These are phyloP conservation scores for Pleurotus eryngii DNA, from an alignment of 768 basidiomycete genomes.

Conservation along the genomic window DNA sequence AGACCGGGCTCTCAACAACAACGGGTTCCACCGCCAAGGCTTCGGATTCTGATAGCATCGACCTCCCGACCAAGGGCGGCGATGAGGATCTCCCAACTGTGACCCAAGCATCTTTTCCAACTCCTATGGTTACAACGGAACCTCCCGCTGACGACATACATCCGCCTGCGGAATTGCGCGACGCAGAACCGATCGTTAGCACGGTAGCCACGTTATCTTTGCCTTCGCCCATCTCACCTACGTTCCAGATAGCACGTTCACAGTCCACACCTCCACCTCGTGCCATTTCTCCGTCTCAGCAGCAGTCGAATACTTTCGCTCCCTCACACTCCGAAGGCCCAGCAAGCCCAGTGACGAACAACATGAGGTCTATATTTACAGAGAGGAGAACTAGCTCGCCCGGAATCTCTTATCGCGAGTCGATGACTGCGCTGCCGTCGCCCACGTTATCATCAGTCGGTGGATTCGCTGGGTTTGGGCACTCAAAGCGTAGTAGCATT, in stretches of 20 bases:
- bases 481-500: slow-evolving; percentile 43
- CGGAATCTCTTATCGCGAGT: slow-evolving; percentile 25
- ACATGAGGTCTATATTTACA: not conserved
- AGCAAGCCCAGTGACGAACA: slow-evolving; percentile 6
- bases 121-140: slow-evolving; percentile 8
- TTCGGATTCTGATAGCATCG: slow-evolving; percentile 16
- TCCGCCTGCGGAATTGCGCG: not conserved
- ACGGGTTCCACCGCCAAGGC: slow-evolving; percentile 8
- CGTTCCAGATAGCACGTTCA: slow-evolving; percentile 12
- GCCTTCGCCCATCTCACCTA: slow-evolving; percentile 2
- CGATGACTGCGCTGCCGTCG: slow-evolving; percentile 21
- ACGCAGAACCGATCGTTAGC: not conserved
- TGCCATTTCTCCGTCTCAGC: slow-evolving; percentile 25
- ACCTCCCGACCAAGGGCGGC: slow-evolving; percentile 27
- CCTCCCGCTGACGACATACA: not conserved
- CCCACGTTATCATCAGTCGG: slow-evolving; percentile 16
- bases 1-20: not conserved
- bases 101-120: slow-evolving; percentile 16
- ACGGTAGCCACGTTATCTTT: slow-evolving; percentile 1
- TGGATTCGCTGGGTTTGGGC: slow-evolving; percentile 5
- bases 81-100: slow-evolving; percentile 11
- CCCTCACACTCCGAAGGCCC: slow-evolving; percentile 23
- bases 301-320: slow-evolving; percentile 24
- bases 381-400: slow-evolving; percentile 6
- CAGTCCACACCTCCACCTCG: slow-evolving; percentile 12